Conservation (phyloP, 176 grass and related monocot species). For the Areca catechu region DNA sequence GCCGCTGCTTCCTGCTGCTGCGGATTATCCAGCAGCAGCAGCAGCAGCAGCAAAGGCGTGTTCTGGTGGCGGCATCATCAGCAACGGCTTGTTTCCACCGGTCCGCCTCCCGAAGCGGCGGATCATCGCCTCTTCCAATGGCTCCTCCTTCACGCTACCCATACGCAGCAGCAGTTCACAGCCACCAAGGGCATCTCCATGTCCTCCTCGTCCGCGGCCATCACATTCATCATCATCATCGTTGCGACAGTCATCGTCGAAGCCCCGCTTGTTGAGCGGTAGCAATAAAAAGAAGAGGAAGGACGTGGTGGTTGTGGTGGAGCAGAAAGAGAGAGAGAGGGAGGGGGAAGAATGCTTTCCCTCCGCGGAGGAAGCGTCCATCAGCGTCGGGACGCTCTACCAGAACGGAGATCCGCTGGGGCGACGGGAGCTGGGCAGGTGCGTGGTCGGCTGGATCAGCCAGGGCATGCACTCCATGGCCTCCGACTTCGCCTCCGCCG, state of each 20-base stretch:
- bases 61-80: background rate
- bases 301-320: background rate
- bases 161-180: background rate
- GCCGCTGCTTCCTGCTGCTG: slow-evolving; percentile 3
- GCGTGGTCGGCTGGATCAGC: slow-evolving; percentile 63
- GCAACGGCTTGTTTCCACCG: background rate
- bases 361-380: slow-evolving; percentile 55
- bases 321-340: background rate
- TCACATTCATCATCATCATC: background rate
- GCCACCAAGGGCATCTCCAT: background rate
- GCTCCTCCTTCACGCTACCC: background rate
- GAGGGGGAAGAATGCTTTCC: slow-evolving; percentile 38
- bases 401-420: slow-evolving; percentile 69
- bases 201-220: background rate
- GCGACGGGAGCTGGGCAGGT: slow-evolving; percentile 65
- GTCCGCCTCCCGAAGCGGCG: background rate
- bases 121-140: background rate
- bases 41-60: background rate
- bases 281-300: slow-evolving; percentile 2
- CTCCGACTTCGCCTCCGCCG: slow-evolving; percentile 48
- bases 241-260: background rate
- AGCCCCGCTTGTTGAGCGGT: background rate
- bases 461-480: slow-evolving; percentile 93
- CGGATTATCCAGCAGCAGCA: background rate
- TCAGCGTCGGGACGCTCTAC: slow-evolving; percentile 58